Conservation (phyloP, 176 grass and related monocot genomes). For the maize (Zea mays) region DNA sequence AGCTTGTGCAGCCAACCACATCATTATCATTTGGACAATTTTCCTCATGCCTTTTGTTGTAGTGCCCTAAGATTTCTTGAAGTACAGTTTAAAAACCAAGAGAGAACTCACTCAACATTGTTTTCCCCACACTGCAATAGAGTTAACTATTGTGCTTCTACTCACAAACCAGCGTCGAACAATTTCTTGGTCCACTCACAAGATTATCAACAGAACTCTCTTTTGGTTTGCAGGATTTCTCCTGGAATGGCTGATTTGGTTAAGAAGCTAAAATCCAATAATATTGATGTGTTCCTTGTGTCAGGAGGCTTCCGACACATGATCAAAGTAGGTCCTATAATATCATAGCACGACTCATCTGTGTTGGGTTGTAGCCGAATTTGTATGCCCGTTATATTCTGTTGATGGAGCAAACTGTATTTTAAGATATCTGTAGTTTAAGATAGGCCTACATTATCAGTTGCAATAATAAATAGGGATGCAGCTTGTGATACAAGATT, state of each 20-base stretch:
- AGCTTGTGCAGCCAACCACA: neutral
- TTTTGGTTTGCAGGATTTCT: constrained; percentile 69
- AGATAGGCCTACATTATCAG: neutral
- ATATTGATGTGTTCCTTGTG: constrained; percentile 78
- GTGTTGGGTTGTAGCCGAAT: neutral
- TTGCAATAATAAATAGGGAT: constrained; percentile 6
- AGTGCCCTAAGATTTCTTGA: neutral
- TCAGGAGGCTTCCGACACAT: constrained; percentile 95
- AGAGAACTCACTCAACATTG: neutral
- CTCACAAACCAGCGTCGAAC: neutral
- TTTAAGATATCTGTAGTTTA: neutral
- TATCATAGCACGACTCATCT: neutral
- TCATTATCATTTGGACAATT: neutral
- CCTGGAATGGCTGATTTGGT: constrained; percentile 76
- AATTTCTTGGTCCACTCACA: constrained; percentile 13
- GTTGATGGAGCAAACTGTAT: neutral
- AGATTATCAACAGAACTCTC: neutral
- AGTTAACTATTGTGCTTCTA: neutral
- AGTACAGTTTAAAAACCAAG: constrained; percentile 14
- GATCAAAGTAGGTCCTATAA: constrained; percentile 64
- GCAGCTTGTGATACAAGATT: neutral
- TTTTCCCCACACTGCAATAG: neutral
- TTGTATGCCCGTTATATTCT: constrained; percentile 1
- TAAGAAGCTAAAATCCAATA: constrained; percentile 66
- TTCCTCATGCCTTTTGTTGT: neutral